Conservation (phyloP, 2,329 filamentous ascomycete genomes). For the Aspergillus eucalypticola region DNA sequence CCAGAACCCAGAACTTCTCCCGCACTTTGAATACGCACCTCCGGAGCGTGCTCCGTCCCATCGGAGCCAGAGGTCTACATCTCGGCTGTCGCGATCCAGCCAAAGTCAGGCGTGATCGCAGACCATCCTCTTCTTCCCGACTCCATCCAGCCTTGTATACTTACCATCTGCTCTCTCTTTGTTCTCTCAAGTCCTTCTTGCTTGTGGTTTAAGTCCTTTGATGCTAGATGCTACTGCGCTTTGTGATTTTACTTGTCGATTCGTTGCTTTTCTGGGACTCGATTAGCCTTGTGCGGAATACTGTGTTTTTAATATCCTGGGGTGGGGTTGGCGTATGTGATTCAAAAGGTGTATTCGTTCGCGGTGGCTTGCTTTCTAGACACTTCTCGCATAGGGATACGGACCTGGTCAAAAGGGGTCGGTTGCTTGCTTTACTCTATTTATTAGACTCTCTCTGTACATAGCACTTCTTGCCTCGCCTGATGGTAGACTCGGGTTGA, state of each 20-base stretch:
- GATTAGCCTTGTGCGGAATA: background rate
- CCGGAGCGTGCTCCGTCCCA: conserved; percentile 35
- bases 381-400: background rate
- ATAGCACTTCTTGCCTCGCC: background rate
- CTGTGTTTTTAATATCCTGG: conserved; percentile 1
- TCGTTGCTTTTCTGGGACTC: background rate
- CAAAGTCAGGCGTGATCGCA: conserved; percentile 26
- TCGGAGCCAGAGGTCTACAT: conserved; percentile 39
- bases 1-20: conserved; percentile 48
- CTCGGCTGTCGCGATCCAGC: conserved; percentile 39
- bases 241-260: background rate
- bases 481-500: background rate
- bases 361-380: background rate
- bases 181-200: background rate
- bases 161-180: background rate
- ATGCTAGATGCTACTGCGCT: background rate
- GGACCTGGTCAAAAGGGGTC: background rate
- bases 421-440: background rate
- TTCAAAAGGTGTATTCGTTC: background rate
- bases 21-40: conserved; percentile 46
- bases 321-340: background rate
- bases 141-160: background rate
- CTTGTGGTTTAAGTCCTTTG: background rate
- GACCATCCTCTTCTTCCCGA: no score
- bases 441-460: background rate